A percentile compares a stretch with the other conserved stretches of the same genome.
Evolutionary conservation across 148 eudicot genomes (phyloP).

Genomic region (Spergularia marina): DNA sequence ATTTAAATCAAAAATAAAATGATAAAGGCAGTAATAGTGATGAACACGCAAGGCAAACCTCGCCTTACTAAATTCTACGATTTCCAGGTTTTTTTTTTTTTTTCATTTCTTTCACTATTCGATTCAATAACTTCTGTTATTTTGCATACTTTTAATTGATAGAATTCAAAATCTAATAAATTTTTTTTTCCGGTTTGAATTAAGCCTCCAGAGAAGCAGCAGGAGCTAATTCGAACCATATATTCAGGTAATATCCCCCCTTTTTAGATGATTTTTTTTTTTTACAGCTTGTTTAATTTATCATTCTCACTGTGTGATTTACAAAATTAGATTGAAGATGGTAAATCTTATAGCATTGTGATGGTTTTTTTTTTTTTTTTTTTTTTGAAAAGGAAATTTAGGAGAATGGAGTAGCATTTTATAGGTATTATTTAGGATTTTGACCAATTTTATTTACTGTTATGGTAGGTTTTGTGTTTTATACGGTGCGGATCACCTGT

Average conservation of each 20-base stretch:
- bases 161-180: background rate
- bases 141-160: background rate
- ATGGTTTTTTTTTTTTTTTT: no score
- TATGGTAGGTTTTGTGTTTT: no score
- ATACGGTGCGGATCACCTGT: no score
- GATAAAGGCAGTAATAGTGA: slow-evolving; percentile 46
- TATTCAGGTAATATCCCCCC: slow-evolving; percentile 43
- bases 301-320: background rate
- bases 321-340: background rate
- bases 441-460: no score
- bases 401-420: no score
- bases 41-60: slow-evolving; percentile 48
- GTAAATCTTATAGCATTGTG: no score
- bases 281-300: background rate
- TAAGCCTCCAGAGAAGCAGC: slow-evolving; percentile 76
- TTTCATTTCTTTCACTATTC: background rate
- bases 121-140: background rate
- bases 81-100: slow-evolving; percentile 25
- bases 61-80: slow-evolving; percentile 42
- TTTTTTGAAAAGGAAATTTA: no score
- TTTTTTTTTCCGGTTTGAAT: background rate
- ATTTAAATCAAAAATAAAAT: slow-evolving; percentile 18
- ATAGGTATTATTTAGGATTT: no score
- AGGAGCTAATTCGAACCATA: slow-evolving; percentile 62
- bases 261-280: no score